A percentile compares a stretch with the other conserved stretches of the same genome.
Conservation (phyloP, 352 stramenopile species). For the Pilasporangium apinafurcum region DNA sequence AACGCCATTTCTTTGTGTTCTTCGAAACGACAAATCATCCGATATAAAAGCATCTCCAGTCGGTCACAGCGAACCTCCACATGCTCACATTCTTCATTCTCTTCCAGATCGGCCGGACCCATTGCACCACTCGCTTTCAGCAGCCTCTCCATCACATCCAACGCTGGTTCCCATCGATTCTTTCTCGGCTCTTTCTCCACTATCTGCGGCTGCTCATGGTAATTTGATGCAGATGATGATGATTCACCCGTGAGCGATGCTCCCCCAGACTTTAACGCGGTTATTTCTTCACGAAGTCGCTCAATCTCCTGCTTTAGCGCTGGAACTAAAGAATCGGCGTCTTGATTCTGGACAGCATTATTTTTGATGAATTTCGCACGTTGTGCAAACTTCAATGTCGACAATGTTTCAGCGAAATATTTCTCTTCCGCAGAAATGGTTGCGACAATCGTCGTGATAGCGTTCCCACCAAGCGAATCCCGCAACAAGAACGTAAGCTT, state of each 20-base stretch:
- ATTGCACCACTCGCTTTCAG: slow-evolving; percentile 50
- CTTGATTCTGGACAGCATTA: slow-evolving; percentile 82
- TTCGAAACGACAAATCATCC: slow-evolving; percentile 83
- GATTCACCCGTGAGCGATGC: neutral
- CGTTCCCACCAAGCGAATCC: slow-evolving; percentile 81
- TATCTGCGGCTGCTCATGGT: slow-evolving; percentile 6
- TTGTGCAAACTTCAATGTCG: slow-evolving; percentile 84
- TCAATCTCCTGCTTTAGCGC: slow-evolving; percentile 75
- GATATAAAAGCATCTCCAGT: slow-evolving; percentile 78
- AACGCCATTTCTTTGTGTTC: slow-evolving; percentile 74
- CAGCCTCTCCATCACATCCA: slow-evolving; percentile 78
- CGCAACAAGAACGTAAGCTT: slow-evolving; percentile 82
- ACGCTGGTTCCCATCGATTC: slow-evolving; percentile 71
- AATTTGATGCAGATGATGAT: neutral
- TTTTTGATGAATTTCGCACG: slow-evolving; percentile 89
- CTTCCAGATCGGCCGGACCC: slow-evolving; percentile 24
- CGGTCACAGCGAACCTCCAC: slow-evolving; percentile 56
- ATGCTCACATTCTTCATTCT: slow-evolving; percentile 25
- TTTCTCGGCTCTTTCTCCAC: slow-evolving; percentile 26
- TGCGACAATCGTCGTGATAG: slow-evolving; percentile 80
- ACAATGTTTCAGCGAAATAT: slow-evolving; percentile 83
- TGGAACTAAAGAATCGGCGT: slow-evolving; percentile 67
- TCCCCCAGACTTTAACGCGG: slow-evolving; percentile 13
- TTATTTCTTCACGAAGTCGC: slow-evolving; percentile 56
- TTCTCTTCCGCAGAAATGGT: slow-evolving; percentile 78